These are phyloP conservation scores for Cinnamomum chago DNA, from an alignment of 164 flowering plant genomes.

Conservation along the genomic window DNA sequence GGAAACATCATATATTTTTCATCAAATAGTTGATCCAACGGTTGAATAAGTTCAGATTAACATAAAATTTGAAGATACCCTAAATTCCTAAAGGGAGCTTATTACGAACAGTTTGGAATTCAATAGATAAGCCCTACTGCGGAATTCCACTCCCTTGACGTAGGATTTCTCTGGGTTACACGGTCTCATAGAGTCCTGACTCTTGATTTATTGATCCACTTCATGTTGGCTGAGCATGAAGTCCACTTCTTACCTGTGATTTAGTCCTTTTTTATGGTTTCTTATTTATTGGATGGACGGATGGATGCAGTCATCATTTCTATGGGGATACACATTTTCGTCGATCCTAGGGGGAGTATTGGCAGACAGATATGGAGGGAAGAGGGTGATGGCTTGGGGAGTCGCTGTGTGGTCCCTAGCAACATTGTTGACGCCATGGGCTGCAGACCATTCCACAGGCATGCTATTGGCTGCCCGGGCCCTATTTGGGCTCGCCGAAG, in stretches of 20 bases:
- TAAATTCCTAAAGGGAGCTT: no score
- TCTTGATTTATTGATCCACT: neutral
- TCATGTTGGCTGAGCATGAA: neutral
- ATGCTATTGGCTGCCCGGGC: constrained; percentile 75
- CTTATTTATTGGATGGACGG: neutral
- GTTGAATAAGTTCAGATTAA: no score
- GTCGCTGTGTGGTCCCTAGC: constrained; percentile 90
- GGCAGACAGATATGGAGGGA: constrained; percentile 87
- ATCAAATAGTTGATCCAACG: no score
- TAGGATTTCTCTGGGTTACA: neutral
- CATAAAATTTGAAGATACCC: no score
- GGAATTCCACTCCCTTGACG: no score
- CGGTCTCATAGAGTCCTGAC: neutral
- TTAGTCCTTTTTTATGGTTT: neutral
- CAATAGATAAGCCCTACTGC: no score
- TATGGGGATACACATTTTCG: constrained; percentile 94
- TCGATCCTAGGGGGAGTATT: constrained; percentile 82
- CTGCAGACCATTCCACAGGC: constrained; percentile 73
- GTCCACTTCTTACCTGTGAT: no score
- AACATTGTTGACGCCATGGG: constrained; percentile 85
- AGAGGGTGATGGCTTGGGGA: constrained; percentile 80
- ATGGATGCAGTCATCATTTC: constrained; percentile 74
- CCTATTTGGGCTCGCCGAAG: constrained; percentile 90
- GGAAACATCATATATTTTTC: no score
- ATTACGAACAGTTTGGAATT: no score